Evolutionary conservation across 495 filamentous ascomycete species (phyloP), one percentile per base, ranked within the genome.

Genomic region (Astrocystis sublimbata): DNA sequence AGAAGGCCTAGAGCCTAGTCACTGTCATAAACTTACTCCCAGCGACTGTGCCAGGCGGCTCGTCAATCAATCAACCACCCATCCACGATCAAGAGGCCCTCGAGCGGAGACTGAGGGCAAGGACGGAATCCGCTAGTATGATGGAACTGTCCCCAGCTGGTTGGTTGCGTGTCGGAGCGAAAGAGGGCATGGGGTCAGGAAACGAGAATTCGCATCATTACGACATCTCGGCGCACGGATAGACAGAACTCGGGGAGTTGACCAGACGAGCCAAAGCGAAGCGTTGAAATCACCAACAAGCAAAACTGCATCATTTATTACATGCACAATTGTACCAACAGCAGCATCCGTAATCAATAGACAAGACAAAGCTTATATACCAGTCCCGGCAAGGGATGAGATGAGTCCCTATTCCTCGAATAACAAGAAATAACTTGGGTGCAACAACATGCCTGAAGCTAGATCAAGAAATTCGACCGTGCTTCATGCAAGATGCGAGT

Each of bases 1-100:
- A 75, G 70, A 74, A 72, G 63, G 76, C 75, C 42, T 76, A 54
- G 73, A 61, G 33, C 26, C 45, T 21, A 19, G 23, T 15, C 23
- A 2, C 19, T 26, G 26, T 46, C 40, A 21, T n/a, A n/a, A 19
- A n/a, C 40, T 41, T 8, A 38, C 31, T n/a, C 46, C 26, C 17
- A 36, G 36, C 58, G n/a, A n/a, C 46, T 42, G 2, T 40, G 26
- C 35, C 17, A 19, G 35, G 15, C 58, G 19, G 30, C 47, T 26
- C 33, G 23, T 42, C 47, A 51, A 42, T 12, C 35, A 38, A 45
- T 38, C 46, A 38, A 45, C 26, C 33, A 15, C 42, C 3, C 26
- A 52, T 26, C 36, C 13, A 28, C 26, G 13, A 45, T 50, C 12
- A 28, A 23, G 28, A 9, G n/a, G n/a, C 9, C 35, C 38, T 42